Base-by-base conservation (phyloP, 139 green algal species). In the Chlorella vulgaris region DNA sequence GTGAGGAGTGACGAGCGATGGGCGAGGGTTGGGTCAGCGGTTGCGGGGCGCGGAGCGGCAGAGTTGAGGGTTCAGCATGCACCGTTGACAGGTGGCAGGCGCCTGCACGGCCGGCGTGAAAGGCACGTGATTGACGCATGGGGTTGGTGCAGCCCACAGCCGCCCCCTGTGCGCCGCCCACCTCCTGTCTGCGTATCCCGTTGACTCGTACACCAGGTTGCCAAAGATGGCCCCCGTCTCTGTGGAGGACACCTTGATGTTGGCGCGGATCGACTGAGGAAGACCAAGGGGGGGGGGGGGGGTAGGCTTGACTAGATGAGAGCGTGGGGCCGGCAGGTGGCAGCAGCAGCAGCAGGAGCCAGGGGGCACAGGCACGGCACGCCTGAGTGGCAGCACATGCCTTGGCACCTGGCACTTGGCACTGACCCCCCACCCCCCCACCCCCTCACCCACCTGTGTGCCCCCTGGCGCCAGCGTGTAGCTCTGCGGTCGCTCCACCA, bases 191-290 rank as follows among this genome's bases (percentile, higher is more conserved):
- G 81, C 50, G 39, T 83, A 76, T 53, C 94, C 94, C 3, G 90
- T 96, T 66, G 86, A 89, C 86, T 99, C 96, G 67, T 98, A 99
- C 66, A 99, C 96, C 47, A 99, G 95, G 91, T 99, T 99, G 82
- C 97, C 97, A 87, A 99, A 99, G 75, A 99, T 99, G 84, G 98
- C 96, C 29, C 97, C 97, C 39, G 97, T 99, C 88, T 99, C 97
- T 10, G 97, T 99, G 51, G 90, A 97, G 0, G 95, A 98, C 8
- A 99, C 95, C 90, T 97, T 88, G 60, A 89, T 86, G 71, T 84
- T 86, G 39, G 85, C 81, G 36, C 76, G 69, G 74, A 80, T 80
- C 53, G 71, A 78, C 74, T 80, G 74, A n/a, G n/a, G n/a, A n/a
- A n/a, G 53, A 2, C 7, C 29, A 2, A 19, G 70, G 29, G 31